These are phyloP conservation scores for Fomes fomentarius DNA, from an alignment of 1,284 basidiomycete genomes.

Conservation along the genomic window DNA sequence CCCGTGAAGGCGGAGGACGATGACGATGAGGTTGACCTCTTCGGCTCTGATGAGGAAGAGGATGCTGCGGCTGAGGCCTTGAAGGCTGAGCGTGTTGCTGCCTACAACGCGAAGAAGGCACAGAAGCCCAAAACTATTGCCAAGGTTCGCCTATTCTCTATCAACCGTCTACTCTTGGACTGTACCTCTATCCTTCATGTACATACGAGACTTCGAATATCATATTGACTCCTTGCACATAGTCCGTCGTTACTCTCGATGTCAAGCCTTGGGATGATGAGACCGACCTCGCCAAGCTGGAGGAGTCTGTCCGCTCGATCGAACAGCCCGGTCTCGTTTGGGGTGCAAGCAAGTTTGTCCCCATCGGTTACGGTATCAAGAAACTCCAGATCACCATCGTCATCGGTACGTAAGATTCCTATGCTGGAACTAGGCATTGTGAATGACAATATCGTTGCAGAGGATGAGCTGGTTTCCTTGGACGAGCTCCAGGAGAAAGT, in stretches of 20 bases:
- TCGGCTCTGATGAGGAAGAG: constrained; percentile 90
- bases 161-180: neutral
- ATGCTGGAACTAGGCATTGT: too few relatives aligned
- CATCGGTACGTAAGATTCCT: constrained; percentile 86
- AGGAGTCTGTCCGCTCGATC: constrained; percentile 84
- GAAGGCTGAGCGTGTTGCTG: constrained; percentile 95
- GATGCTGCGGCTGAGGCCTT: constrained; percentile 93
- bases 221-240: constrained; percentile 25
- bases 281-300: constrained; percentile 93
- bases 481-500: constrained; percentile 95
- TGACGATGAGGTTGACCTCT: constrained; percentile 93
- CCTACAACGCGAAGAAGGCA: constrained; percentile 94
- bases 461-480: constrained; percentile 94
- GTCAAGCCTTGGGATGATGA: constrained; percentile 99
- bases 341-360: constrained; percentile 90
- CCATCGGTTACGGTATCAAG: constrained; percentile 92
- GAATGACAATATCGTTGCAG: too few relatives aligned
- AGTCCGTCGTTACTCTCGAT: constrained; percentile 95
- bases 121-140: constrained; percentile 88
- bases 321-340: constrained; percentile 93
- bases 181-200: constrained; percentile 17
- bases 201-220: constrained; percentile 16
- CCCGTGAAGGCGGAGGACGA: constrained; percentile 72
- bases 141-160: constrained; percentile 62
- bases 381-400: constrained; percentile 96